Conservation (phyloP, 148 eudicot species). For the Vaccinium corymbosum region DNA sequence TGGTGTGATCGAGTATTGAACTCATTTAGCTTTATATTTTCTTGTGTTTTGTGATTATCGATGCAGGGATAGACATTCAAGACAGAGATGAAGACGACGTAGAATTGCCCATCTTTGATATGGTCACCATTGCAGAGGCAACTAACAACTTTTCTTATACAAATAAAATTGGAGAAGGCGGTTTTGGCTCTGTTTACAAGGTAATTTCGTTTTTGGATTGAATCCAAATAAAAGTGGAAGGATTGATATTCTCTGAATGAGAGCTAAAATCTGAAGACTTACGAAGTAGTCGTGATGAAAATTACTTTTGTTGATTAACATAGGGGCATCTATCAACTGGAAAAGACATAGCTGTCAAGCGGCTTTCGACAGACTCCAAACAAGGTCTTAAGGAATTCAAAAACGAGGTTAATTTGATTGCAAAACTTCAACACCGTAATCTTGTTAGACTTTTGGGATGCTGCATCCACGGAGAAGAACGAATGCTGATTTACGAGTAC, state of each 20-base stretch:
- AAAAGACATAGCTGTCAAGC: background rate
- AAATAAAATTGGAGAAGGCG: conserved; percentile 18
- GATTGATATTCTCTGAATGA: background rate
- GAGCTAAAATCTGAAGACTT: background rate
- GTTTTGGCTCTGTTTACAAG: background rate
- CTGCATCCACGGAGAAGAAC: background rate
- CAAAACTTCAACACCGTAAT: background rate
- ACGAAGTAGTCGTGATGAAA: background rate
- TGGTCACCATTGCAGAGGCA: background rate
- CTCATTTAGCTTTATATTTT: background rate
- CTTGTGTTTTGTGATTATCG: background rate
- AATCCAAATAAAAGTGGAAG: background rate
- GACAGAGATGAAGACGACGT: background rate
- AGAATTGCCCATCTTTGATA: background rate
- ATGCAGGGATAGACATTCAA: background rate
- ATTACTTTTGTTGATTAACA: background rate
- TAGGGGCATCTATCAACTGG: background rate
- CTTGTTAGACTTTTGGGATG: background rate
- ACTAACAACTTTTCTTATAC: conserved; percentile 4
- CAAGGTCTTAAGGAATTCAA: background rate
- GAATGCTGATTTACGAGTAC: background rate
- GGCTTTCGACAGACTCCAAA: background rate
- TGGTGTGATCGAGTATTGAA: background rate
- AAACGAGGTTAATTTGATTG: background rate
- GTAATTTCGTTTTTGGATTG: background rate